Evolutionary conservation across 768 basidiomycete genomes (phyloP).

Genomic region (Hericium erinaceus): DNA sequence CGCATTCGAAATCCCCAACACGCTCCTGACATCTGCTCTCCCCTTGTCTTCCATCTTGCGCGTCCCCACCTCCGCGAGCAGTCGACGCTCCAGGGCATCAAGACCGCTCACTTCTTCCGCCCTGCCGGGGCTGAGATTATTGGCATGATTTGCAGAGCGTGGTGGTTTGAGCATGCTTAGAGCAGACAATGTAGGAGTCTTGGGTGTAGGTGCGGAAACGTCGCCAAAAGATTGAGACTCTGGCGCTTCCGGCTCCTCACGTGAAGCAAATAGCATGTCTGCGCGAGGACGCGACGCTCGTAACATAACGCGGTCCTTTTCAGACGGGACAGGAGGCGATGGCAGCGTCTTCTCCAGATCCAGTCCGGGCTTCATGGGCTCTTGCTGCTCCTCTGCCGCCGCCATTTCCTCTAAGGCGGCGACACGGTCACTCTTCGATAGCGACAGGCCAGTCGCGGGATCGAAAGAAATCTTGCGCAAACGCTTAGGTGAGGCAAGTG

Average conservation of each 20-base stretch:
- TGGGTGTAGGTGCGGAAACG: neutral
- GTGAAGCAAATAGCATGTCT: constrained; percentile 23
- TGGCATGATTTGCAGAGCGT: too few species aligned
- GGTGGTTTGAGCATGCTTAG: constrained; percentile 20
- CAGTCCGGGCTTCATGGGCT: constrained; percentile 2
- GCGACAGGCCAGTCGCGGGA: constrained; percentile 28
- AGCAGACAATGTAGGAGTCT: constrained; percentile 23
- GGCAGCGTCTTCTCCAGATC: constrained; percentile 52
- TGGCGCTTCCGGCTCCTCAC: neutral
- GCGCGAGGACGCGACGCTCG: constrained; percentile 17
- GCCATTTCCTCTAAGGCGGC: constrained; percentile 67
- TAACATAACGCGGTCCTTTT: constrained; percentile 20
- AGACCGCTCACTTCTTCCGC: constrained; percentile 42
- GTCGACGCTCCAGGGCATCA: constrained; percentile 61
- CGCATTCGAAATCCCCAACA: constrained; percentile 14
- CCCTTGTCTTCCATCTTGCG: constrained; percentile 27
- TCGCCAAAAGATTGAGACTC: neutral
- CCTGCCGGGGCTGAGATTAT: neutral
- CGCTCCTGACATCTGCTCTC: constrained; percentile 27
- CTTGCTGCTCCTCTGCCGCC: constrained; percentile 38
- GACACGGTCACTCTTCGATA: constrained; percentile 50
- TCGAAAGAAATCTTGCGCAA: constrained; percentile 22
- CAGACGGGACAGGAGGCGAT: constrained; percentile 43
- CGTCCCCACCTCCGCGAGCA: constrained; percentile 69
- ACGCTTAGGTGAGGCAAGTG: constrained; percentile 53